These are phyloP conservation scores for Colletotrichum sp. DNA, from an alignment of 2,329 filamentous ascomycete species.

Conservation along the genomic window DNA sequence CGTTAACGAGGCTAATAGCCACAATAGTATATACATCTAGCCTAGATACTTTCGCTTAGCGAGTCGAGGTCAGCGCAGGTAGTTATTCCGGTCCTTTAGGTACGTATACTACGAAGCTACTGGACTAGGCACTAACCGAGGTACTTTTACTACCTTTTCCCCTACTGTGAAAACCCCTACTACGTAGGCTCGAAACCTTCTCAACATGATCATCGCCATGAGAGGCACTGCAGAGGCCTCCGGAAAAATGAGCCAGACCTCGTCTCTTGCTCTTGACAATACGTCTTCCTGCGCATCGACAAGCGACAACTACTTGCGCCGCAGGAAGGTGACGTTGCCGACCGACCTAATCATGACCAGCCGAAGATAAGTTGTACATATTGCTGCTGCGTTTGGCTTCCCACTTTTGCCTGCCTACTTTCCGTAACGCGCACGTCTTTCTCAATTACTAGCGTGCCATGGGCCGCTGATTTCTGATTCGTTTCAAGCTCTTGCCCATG, in stretches of 20 bases:
- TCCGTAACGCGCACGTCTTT: neutral
- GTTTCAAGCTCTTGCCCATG: slow-evolving; percentile 1
- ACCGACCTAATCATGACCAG: neutral
- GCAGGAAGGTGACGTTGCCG: neutral
- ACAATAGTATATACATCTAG: too few species aligned
- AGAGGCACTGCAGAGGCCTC: neutral
- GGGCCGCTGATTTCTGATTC: neutral
- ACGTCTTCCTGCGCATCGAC: neutral
- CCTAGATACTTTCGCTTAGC: neutral
- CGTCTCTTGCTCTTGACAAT: neutral
- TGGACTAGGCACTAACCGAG: neutral
- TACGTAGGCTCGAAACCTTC: neutral
- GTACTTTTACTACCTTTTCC: neutral
- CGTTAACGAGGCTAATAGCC: too few species aligned
- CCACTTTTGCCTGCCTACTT: neutral
- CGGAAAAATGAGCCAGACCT: neutral
- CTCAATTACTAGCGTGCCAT: neutral
- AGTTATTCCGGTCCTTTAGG: neutral
- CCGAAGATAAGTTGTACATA: neutral
- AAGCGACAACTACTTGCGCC: neutral
- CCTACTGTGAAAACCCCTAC: neutral
- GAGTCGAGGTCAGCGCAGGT: neutral
- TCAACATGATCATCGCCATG: too few species aligned
- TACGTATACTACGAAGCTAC: neutral
- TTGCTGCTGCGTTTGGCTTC: neutral